Percentiles rank a stretch among this genome's conserved stretches.
Evolutionary conservation across 176 grass and related monocot species (phyloP).

Genomic region (Secale cereale): DNA sequence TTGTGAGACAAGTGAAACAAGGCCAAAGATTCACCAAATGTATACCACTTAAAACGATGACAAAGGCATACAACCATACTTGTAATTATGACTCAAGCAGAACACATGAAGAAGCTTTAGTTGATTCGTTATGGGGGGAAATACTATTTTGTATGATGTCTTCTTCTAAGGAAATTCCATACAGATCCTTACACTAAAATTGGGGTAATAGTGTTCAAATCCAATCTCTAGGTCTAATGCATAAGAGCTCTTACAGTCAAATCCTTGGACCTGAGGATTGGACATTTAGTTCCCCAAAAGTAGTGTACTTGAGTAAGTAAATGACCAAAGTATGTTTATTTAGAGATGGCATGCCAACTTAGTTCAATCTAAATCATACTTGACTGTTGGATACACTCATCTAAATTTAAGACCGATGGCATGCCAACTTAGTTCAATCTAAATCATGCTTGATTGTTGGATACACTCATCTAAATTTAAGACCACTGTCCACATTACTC

Average conservation of each 20-base stretch:
- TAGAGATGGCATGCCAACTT: not conserved
- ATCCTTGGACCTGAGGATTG: not conserved
- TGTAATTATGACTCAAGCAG: not conserved
- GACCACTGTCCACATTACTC: not conserved
- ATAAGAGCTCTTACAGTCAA: not conserved
- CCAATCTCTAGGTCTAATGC: no score
- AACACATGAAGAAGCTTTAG: not conserved
- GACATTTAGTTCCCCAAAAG: not conserved
- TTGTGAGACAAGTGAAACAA: no score
- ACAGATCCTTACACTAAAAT: not conserved
- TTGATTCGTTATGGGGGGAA: not conserved
- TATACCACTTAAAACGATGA: not conserved
- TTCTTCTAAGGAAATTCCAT: not conserved
- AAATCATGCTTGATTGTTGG: not conserved
- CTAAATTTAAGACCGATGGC: no score
- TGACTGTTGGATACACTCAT: not conserved
- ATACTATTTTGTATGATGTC: not conserved
- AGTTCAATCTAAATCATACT: not conserved
- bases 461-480: not conserved
- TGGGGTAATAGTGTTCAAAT: not conserved
- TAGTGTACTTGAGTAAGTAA: not conserved
- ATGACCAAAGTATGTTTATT: not conserved
- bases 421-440: not conserved
- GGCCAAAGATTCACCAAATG: not conserved
- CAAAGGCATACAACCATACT: not conserved